Evolutionary conservation across 202 grass and related monocot genomes (phyloP).

Genomic region (Panicum hallii): DNA sequence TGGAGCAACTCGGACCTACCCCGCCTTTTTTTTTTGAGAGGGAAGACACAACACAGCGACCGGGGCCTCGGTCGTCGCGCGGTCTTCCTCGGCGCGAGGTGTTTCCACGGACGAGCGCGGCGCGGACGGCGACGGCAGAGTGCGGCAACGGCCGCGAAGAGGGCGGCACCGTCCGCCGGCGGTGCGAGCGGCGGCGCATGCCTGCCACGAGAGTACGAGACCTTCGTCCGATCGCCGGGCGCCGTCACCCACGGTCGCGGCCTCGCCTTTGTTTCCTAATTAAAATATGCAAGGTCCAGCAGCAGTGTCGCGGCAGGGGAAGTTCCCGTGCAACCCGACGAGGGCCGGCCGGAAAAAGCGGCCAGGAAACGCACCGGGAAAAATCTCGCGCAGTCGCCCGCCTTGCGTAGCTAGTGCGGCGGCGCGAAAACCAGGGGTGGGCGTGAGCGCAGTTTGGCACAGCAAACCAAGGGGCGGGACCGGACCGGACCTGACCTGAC

Average conservation of each 20-base stretch:
- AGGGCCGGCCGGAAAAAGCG: not conserved
- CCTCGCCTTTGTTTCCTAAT: not conserved
- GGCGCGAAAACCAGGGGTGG: slow-evolving; percentile 34
- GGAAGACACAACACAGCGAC: too few species aligned
- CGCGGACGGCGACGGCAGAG: not conserved
- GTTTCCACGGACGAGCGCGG: slow-evolving; percentile 12
- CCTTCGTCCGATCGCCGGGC: not conserved
- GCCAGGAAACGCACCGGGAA: not conserved
- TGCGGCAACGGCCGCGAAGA: not conserved
- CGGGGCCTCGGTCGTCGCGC: not conserved
- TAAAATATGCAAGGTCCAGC: not conserved
- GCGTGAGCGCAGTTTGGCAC: not conserved
- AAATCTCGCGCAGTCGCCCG: not conserved
- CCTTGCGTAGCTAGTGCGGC: not conserved
- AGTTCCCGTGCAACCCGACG: not conserved
- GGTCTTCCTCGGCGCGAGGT: not conserved
- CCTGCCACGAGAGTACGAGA: not conserved
- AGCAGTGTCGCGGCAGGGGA: not conserved
- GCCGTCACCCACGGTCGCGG: not conserved
- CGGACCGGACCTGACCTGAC: too few species aligned
- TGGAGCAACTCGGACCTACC: too few species aligned
- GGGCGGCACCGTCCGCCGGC: not conserved
- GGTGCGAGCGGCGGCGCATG: not conserved
- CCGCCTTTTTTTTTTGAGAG: too few species aligned
- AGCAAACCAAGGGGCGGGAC: not conserved